Evolutionary conservation across 2,329 filamentous ascomycete genomes (phyloP).

Genomic region (Domatiomyces globalis): DNA sequence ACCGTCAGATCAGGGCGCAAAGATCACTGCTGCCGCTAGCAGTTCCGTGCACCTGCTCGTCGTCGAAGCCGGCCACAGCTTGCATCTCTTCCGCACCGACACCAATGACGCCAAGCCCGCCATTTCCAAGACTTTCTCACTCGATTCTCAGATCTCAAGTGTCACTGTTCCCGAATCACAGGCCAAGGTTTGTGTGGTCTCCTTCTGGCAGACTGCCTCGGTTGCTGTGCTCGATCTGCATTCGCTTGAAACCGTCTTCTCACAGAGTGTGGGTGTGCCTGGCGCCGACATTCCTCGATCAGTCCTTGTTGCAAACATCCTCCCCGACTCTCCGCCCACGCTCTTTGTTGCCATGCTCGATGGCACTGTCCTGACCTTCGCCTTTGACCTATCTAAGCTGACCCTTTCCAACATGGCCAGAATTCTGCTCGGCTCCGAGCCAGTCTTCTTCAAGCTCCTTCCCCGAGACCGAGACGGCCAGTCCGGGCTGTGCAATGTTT

Average conservation of each 20-base stretch:
- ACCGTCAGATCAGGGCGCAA: conserved; percentile 27
- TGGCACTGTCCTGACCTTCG: conserved; percentile 75
- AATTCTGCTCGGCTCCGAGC: conserved; percentile 71
- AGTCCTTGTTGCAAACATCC: conserved; percentile 62
- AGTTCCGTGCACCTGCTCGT: conserved; percentile 58
- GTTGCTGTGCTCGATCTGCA: conserved; percentile 59
- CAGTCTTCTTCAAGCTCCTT: conserved; percentile 66
- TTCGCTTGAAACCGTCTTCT: conserved; percentile 51
- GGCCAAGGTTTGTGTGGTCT: conserved; percentile 57
- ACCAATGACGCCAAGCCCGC: conserved; percentile 30
- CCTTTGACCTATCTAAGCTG: conserved; percentile 48
- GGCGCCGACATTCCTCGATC: conserved; percentile 70
- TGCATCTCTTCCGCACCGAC: conserved; percentile 54
- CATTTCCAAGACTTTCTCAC: conserved; percentile 46
- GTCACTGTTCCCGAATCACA: conserved; percentile 57
- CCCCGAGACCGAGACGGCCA: conserved; percentile 37
- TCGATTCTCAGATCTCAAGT: conserved; percentile 69
- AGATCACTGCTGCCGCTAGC: conserved; percentile 65
- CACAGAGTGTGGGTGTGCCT: conserved; percentile 49
- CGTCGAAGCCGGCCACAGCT: conserved; percentile 57
- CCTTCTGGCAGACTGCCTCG: conserved; percentile 74
- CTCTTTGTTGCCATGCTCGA: conserved; percentile 86
- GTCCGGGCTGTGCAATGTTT: conserved; percentile 59
- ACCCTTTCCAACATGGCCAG: conserved; percentile 60
- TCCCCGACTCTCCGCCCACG: conserved; percentile 52